phyloP scores from a whole-genome alignment of 306 rosid genomes.

The Sicyos edulis region DNA sequence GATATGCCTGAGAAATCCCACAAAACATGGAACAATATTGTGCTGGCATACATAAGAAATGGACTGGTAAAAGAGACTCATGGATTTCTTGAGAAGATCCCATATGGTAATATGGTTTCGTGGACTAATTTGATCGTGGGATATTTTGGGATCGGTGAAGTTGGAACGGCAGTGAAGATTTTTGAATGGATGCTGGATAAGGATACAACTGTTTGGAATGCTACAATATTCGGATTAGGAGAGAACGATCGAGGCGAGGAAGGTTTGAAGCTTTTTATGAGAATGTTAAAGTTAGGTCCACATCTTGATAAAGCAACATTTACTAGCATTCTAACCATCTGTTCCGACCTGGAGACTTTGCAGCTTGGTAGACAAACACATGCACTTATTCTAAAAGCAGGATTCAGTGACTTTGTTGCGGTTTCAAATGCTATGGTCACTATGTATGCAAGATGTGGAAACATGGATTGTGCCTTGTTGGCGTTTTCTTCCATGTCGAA shows the following conservation, averaged over 20 bases:
- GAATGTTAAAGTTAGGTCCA: slow-evolving; percentile 39
- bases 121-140: slow-evolving; percentile 51
- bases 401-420: slow-evolving; percentile 32
- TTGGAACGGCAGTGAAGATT: slow-evolving; percentile 26
- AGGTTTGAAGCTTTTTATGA: slow-evolving; percentile 39
- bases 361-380: slow-evolving; percentile 44
- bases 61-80: slow-evolving; percentile 39
- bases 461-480: slow-evolving; percentile 36
- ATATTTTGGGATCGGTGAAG: slow-evolving; percentile 37
- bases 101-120: slow-evolving; percentile 36
- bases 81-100: slow-evolving; percentile 36
- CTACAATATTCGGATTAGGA: slow-evolving; percentile 45
- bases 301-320: slow-evolving; percentile 38
- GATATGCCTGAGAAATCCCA: slow-evolving; percentile 45
- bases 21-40: slow-evolving; percentile 37
- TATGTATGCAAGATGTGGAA: slow-evolving; percentile 60
- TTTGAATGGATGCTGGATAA: slow-evolving; percentile 31
- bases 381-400: slow-evolving; percentile 29
- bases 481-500: slow-evolving; percentile 34
- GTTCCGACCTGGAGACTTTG: slow-evolving; percentile 38
- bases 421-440: slow-evolving; percentile 47
- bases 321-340: slow-evolving; percentile 44
- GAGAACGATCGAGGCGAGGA: slow-evolving; percentile 40
- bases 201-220: slow-evolving; percentile 45
- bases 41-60: slow-evolving; percentile 32